Conservation (phyloP, 2,329 filamentous ascomycete species). For the Drechmeria coniospora region DNA sequence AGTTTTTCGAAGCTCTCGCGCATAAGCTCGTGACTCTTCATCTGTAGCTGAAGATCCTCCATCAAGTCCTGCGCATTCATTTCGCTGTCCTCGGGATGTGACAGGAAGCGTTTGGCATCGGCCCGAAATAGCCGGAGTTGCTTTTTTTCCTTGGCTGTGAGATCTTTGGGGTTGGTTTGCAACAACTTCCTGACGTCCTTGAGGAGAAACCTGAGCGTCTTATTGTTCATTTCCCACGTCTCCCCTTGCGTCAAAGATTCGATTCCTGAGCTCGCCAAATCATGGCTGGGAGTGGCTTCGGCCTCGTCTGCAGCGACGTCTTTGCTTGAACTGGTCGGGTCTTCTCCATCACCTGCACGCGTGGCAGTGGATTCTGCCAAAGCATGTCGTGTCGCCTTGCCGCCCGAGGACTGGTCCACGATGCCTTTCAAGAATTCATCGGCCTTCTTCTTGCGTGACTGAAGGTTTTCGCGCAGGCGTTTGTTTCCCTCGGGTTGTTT, state of each 20-base stretch:
- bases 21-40: slow-evolving; percentile 17
- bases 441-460: slow-evolving; percentile 12
- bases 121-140: slow-evolving; percentile 58
- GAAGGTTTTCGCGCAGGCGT: slow-evolving; percentile 11
- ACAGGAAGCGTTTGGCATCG: slow-evolving; percentile 46
- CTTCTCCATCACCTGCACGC: slow-evolving; percentile 4
- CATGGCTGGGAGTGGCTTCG: slow-evolving; percentile 8
- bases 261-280: slow-evolving; percentile 1
- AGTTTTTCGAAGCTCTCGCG: slow-evolving; percentile 16
- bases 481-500: slow-evolving; percentile 30
- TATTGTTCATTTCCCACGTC: slow-evolving; percentile 11
- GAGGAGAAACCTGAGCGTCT: slow-evolving; percentile 13
- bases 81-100: slow-evolving; percentile 16
- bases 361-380: slow-evolving; percentile 1
- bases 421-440: slow-evolving; percentile 10
- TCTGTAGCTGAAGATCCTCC: slow-evolving; percentile 16
- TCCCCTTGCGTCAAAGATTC: slow-evolving; percentile 10
- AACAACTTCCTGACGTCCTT: slow-evolving; percentile 18
- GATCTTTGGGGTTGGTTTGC: slow-evolving; percentile 27
- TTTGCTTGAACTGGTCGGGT: slow-evolving; percentile 2
- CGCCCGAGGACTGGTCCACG: slow-evolving; percentile 5
- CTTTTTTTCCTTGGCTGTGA: slow-evolving; percentile 60
- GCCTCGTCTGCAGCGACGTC: slow-evolving; percentile 9
- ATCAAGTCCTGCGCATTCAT: slow-evolving; percentile 15
- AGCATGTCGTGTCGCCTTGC: slow-evolving; percentile 1